A percentile compares a stretch with the other conserved stretches of the same genome.
Evolutionary conservation across 495 filamentous ascomycete genomes (phyloP).

Genomic region (Ramalina intermedia): DNA sequence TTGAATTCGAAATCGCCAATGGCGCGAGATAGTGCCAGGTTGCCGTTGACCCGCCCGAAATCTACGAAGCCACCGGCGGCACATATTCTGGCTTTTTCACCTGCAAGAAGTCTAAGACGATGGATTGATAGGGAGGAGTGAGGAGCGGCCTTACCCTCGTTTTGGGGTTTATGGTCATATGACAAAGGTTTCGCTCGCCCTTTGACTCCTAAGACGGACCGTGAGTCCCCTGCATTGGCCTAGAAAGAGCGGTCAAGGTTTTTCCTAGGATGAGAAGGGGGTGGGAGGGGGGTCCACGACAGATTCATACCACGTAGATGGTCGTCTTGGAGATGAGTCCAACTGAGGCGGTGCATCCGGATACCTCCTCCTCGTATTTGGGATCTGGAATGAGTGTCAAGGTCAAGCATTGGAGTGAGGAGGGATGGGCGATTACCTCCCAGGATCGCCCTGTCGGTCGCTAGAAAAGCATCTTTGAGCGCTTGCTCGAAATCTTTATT

Average conservation of each 20-base stretch:
- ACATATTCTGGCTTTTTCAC: slow-evolving; percentile 88
- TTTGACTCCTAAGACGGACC: slow-evolving; percentile 87
- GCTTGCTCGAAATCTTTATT: slow-evolving; percentile 86
- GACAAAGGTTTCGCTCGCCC: slow-evolving; percentile 93
- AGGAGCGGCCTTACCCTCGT: slow-evolving; percentile 55
- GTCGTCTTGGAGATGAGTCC: slow-evolving; percentile 77
- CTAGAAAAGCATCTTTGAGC: slow-evolving; percentile 91
- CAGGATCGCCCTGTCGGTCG: slow-evolving; percentile 88
- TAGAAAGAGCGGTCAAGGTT: slow-evolving; percentile 20
- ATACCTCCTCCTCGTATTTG: slow-evolving; percentile 93
- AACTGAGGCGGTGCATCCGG: slow-evolving; percentile 89
- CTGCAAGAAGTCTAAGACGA: slow-evolving; percentile 30
- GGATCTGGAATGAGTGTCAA: slow-evolving; percentile 48
- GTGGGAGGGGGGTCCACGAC: neutral
- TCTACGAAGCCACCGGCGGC: slow-evolving; percentile 96
- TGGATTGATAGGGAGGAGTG: neutral
- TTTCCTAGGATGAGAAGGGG: slow-evolving; percentile 10
- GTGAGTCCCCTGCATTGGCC: slow-evolving; percentile 94
- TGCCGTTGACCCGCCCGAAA: slow-evolving; percentile 93
- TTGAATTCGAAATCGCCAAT: slow-evolving; percentile 99
- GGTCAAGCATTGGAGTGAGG: neutral
- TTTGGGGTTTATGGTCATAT: slow-evolving; percentile 96
- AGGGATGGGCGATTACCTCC: slow-evolving; percentile 48
- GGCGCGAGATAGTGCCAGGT: slow-evolving; percentile 90
- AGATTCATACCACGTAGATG: slow-evolving; percentile 74